Conservation (phyloP, 2,329 filamentous ascomycete genomes). For the Hypomyces rosellus region DNA sequence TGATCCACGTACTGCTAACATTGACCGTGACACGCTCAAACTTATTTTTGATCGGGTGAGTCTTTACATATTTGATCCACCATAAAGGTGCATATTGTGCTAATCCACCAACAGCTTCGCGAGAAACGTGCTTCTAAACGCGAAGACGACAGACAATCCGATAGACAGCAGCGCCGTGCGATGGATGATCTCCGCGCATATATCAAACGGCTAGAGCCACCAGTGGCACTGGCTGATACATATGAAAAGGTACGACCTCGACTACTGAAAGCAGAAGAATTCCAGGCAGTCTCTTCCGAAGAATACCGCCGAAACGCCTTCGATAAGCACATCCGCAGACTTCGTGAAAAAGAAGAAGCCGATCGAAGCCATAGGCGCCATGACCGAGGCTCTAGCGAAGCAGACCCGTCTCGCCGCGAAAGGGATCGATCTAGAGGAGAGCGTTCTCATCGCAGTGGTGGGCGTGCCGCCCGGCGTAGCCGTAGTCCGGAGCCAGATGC, state of each 20-base stretch:
- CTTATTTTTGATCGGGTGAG: constrained; percentile 77
- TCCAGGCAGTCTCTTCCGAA: constrained; percentile 73
- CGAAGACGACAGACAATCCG: constrained; percentile 79
- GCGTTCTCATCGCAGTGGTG: constrained; percentile 54
- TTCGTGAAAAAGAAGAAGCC: constrained; percentile 82
- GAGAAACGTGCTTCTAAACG: constrained; percentile 77
- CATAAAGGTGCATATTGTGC: background rate
- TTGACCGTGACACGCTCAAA: constrained; percentile 71
- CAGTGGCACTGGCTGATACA: constrained; percentile 68
- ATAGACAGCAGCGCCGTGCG: constrained; percentile 78
- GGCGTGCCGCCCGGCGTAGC: constrained; percentile 57
- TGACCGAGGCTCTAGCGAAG: constrained; percentile 48
- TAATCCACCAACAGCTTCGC: constrained; percentile 51
- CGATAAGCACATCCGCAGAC: constrained; percentile 82
- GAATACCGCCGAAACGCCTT: constrained; percentile 78
- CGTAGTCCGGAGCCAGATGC: constrained; percentile 88
- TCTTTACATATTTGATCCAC: background rate
- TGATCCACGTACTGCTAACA: constrained; percentile 82
- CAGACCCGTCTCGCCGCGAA: constrained; percentile 54
- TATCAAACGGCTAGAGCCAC: constrained; percentile 86
- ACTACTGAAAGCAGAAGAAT: constrained; percentile 77
- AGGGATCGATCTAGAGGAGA: constrained; percentile 54
- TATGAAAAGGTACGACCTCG: constrained; percentile 83
- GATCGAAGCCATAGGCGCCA: constrained; percentile 59
- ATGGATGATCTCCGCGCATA: constrained; percentile 77